Evolutionary conservation across 441 rosid genomes (phyloP), one percentile per base, ranked within the genome.

Genomic region (Jatropha multifida): DNA sequence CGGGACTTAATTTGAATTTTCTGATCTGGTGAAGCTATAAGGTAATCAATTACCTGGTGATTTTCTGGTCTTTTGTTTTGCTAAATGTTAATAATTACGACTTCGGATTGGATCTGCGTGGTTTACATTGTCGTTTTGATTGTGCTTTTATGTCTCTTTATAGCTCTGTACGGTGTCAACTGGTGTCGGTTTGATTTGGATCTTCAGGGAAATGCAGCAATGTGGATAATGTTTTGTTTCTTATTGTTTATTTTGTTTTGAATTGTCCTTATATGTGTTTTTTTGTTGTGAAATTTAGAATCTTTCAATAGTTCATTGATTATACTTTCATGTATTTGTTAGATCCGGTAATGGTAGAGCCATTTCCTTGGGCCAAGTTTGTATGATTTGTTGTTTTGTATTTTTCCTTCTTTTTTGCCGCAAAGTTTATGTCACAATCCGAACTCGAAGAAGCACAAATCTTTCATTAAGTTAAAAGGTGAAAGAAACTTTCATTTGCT

Each of bases 21-120:
- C 51, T 32, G 32, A 15, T 15, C 27, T 23, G 66, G 54, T 73
- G 68, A 52, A 46, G 20, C 67, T 70, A 58, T 44, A 55, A 71
- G 85, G 87, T 83, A 79, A 74, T 69, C 27, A n/a, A 32, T 32
- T 32, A 32, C 9, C 10, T 18, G n/a, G n/a, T 56, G 27, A 71
- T 48, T 10, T 44, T 15, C 14, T 6, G 14, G 0, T 77, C 55
- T 40, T 41, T 23, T 48, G 7, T 13, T 23, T 23, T 27, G 20
- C 58, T 20, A 59, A 17, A 58, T 64, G 41, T 42, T 4, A 49
- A 15, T 2, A n/a, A 32, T 54, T 23, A 15, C 26, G 2, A 2
- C 40, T 8, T 38, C 15, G 38, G 4, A 63, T 74, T 64, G 20
- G 62, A 65, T 73, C 48, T 23, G 20, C 72, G 3, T 51, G 63